Evolutionary conservation across 768 basidiomycete genomes (phyloP).

Genomic region (Podaxis mareebaensis): DNA sequence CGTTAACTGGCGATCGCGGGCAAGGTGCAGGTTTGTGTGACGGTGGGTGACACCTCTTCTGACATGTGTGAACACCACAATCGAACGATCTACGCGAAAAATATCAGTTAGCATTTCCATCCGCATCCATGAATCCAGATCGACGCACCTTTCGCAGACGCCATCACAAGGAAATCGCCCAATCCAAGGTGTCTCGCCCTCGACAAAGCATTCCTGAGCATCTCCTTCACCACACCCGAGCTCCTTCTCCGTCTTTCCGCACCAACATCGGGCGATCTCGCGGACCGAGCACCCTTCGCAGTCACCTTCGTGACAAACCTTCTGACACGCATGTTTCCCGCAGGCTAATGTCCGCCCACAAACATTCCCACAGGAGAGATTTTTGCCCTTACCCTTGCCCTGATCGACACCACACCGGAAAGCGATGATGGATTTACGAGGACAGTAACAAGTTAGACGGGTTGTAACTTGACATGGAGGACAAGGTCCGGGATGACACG

Average conservation of each 20-base stretch:
- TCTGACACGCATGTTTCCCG: conserved; percentile 69
- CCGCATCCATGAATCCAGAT: not conserved
- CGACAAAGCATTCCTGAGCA: conserved; percentile 38
- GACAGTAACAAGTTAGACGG: conserved; percentile 77
- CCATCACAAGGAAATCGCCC: conserved; percentile 62
- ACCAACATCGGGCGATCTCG: conserved; percentile 71
- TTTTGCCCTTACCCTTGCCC: conserved; percentile 25
- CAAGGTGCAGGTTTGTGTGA: conserved; percentile 58
- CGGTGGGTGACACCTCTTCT: conserved; percentile 77
- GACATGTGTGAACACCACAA: conserved; percentile 77
- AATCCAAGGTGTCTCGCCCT: conserved; percentile 54
- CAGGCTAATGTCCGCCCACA: conserved; percentile 59
- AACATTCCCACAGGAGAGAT: conserved; percentile 44
- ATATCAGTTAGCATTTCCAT: not conserved
- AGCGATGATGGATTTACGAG: conserved; percentile 55
- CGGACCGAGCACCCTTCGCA: conserved; percentile 65
- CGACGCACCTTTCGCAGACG: conserved; percentile 55
- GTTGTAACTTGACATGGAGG: conserved; percentile 88
- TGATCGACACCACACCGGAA: conserved; percentile 55
- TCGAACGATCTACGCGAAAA: conserved; percentile 55
- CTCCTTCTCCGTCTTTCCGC: conserved; percentile 64
- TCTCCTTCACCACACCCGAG: conserved; percentile 70
- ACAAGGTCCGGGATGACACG: conserved; percentile 95
- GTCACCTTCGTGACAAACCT: conserved; percentile 72
- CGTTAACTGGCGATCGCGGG: conserved; percentile 67